Evolutionary conservation across 2,329 filamentous ascomycete species (phyloP), one percentile per base, ranked within the genome.

Genomic region (Venturia oleaginea): DNA sequence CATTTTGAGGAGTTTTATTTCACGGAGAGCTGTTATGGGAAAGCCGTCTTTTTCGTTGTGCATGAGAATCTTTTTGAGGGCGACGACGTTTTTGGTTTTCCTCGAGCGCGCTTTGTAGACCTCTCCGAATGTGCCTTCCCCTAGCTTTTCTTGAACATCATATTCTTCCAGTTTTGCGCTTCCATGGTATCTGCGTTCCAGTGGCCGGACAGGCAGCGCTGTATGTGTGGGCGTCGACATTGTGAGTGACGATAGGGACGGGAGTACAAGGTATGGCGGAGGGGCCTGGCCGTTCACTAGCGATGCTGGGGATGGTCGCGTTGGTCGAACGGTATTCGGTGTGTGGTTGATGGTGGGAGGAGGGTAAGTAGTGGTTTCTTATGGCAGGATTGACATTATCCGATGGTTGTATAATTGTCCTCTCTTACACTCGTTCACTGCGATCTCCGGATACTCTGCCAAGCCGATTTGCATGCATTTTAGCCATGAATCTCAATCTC

Each of bases 1-100:
- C 70, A 96, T 86, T 78, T 99, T 99, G 66, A 99, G 82, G 46
- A 99, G 85, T 79, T 97, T 97, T 80, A 99, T 97, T 76, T 99
- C 94, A 72, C 94, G 90, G 57, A 99, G 84, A 7, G 94, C 93
- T 0, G 94, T 99, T 68, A 99, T 99, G n/a, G 94, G 94, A 70
- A 99, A 99, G 80, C 94, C 94, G 76, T 99, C 94, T 75, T 97
- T 97, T 79, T 99, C 94, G 75, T 97, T 96, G 75, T 97, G 94
- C 90, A 97, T 97, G 69, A 99, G 86, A 69, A 99, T 99, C 83
- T 97, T 97, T 80, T 99, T 99, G 72, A 99, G 77, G 4, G 94
- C 94, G 66, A 96, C 89, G 57, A 93, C 76, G 30, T 84, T 82
- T 63, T 90, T 88, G 1, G 86, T 90, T 71, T 84, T 89, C 71